Evolutionary conservation across 2,329 filamentous ascomycete genomes (phyloP).

Genomic region (Penicillium sp.): DNA sequence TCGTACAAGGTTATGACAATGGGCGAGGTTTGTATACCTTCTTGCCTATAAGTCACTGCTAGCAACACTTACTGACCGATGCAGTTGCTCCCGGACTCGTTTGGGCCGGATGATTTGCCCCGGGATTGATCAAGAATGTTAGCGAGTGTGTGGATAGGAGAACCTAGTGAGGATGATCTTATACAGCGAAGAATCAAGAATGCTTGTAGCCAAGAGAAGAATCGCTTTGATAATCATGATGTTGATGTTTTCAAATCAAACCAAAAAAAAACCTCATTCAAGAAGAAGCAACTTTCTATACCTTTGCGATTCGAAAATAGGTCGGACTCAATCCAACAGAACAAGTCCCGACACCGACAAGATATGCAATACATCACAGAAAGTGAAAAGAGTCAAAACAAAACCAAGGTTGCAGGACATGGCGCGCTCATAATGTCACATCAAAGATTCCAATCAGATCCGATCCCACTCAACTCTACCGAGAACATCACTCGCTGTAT

Average conservation of each 20-base stretch:
- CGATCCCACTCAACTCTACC: neutral
- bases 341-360: conserved; percentile 3
- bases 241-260: too few species aligned
- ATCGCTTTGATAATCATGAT: too few species aligned
- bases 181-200: too few species aligned
- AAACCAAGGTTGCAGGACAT: too few species aligned
- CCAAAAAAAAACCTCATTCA: neutral
- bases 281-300: too few species aligned
- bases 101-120: conserved; percentile 62
- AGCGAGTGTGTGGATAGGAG: too few species aligned
- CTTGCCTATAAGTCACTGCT: neutral
- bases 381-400: conserved; percentile 4
- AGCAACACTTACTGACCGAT: neutral
- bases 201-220: too few species aligned
- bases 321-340: conserved; percentile 3
- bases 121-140: neutral
- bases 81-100: conserved; percentile 67
- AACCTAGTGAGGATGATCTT: conserved; percentile 4
- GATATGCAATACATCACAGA: conserved; percentile 9
- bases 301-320: too few species aligned
- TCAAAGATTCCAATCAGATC: conserved; percentile 12
- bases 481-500: neutral
- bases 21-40: conserved; percentile 35
- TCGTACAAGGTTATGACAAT: conserved; percentile 50
- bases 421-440: conserved; percentile 24